These are phyloP conservation scores for Globisporangium abappressorium DNA, from an alignment of 352 stramenopile genomes.

Conservation along the genomic window DNA sequence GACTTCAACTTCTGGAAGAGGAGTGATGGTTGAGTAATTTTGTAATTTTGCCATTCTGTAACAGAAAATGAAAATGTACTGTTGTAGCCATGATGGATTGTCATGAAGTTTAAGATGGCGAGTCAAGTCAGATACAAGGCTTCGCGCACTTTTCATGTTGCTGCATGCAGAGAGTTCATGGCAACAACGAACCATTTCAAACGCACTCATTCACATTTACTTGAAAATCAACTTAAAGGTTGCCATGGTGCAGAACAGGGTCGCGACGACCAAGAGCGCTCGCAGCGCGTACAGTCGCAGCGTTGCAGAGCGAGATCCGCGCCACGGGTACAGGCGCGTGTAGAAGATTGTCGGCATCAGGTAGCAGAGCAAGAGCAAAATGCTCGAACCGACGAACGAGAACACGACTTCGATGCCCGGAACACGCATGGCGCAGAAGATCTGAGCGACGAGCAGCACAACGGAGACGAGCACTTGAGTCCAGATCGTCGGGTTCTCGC, in stretches of 20 bases:
- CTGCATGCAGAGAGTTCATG: not conserved
- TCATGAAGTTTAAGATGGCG: not conserved
- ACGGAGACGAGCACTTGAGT: constrained; percentile 39
- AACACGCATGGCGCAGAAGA: constrained; percentile 51
- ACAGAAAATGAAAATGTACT: not conserved
- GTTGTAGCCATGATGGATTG: not conserved
- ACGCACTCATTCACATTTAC: constrained; percentile 2
- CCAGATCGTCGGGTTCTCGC: constrained; percentile 14
- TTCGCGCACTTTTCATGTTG: not conserved
- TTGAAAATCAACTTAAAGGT: constrained; percentile 41
- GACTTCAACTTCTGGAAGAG: constrained; percentile 12
- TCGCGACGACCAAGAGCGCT: constrained; percentile 33
- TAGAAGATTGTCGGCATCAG: constrained; percentile 65
- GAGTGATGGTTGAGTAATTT: constrained; percentile 11
- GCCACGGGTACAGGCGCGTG: constrained; percentile 43
- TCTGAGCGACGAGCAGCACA: constrained; percentile 39
- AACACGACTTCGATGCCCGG: constrained; percentile 70
- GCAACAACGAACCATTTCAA: not conserved
- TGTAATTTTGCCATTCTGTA: not conserved
- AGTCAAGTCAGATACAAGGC: not conserved
- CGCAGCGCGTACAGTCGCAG: constrained; percentile 29
- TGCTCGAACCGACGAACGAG: constrained; percentile 73
- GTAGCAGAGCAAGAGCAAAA: constrained; percentile 73
- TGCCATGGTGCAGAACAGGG: constrained; percentile 55
- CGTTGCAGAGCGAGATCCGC: constrained; percentile 20